These are phyloP conservation scores for Populus alba DNA, from an alignment of 345 rosid species.

Conservation along the genomic window DNA sequence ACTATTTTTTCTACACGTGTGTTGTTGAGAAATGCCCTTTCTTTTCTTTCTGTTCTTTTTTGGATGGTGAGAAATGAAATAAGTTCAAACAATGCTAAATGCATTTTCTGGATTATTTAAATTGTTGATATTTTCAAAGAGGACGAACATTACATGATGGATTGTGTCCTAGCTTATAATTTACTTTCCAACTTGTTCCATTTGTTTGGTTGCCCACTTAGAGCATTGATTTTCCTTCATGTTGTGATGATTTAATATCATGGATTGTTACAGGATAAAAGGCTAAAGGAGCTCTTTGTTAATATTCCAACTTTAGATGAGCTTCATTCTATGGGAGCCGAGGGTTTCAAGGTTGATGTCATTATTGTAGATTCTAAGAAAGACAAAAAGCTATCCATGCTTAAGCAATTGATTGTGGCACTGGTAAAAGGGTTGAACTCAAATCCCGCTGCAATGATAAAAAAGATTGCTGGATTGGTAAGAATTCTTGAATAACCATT, in stretches of 20 bases:
- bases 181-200: not conserved
- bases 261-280: slow-evolving; percentile 59
- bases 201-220: not conserved
- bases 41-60: no score
- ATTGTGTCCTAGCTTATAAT: not conserved
- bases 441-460: slow-evolving; percentile 79
- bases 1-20: no score
- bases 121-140: slow-evolving; percentile 6
- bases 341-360: slow-evolving; percentile 68
- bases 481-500: slow-evolving; percentile 26
- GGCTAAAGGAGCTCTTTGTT: slow-evolving; percentile 68
- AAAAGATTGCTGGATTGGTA: slow-evolving; percentile 95
- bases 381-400: slow-evolving; percentile 85
- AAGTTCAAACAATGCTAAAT: not conserved
- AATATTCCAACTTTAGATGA: slow-evolving; percentile 79
- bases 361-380: slow-evolving; percentile 82
- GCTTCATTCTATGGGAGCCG: slow-evolving; percentile 74
- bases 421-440: slow-evolving; percentile 84
- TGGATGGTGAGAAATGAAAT: not conserved
- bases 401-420: slow-evolving; percentile 70
- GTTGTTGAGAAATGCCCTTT: no score
- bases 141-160: not conserved
- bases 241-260: slow-evolving; percentile 1
- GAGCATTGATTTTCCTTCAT: not conserved
- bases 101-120: not conserved